Percentiles rank a stretch among this genome's conserved stretches.
Conservation (phyloP, 2,329 filamentous ascomycete species). For the Fusarium incarnatum region DNA sequence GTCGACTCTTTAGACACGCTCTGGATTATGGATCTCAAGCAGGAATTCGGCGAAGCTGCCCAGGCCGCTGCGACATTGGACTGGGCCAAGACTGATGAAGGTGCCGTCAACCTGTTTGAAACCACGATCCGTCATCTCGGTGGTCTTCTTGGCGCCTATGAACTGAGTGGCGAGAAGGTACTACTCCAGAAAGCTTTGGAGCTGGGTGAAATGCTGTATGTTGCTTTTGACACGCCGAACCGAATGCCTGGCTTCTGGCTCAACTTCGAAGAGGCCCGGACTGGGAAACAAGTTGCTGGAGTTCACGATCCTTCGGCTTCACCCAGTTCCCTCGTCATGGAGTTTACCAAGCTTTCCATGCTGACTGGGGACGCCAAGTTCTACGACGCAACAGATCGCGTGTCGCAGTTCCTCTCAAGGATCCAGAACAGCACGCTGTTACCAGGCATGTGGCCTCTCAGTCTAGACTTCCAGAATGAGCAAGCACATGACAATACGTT, state of each 20-base stretch:
- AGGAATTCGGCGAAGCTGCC: slow-evolving; percentile 64
- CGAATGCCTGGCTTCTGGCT: slow-evolving; percentile 62
- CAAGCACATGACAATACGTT: slow-evolving; percentile 60
- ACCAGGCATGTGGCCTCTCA: slow-evolving; percentile 81
- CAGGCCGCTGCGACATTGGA: slow-evolving; percentile 62
- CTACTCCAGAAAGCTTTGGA: slow-evolving; percentile 36
- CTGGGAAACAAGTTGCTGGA: slow-evolving; percentile 62
- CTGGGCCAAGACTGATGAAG: slow-evolving; percentile 59
- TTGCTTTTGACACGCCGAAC: slow-evolving; percentile 67
- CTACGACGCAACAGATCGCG: slow-evolving; percentile 80
- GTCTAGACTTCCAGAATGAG: slow-evolving; percentile 69
- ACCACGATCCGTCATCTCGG: slow-evolving; percentile 67
- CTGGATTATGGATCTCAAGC: slow-evolving; percentile 70
- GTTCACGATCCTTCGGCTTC: slow-evolving; percentile 61
- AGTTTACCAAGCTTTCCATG: slow-evolving; percentile 80
- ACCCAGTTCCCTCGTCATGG: slow-evolving; percentile 75
- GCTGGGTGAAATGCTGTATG: slow-evolving; percentile 63
- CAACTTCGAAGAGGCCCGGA: slow-evolving; percentile 57
- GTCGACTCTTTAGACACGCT: slow-evolving; percentile 72
- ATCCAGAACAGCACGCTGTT: slow-evolving; percentile 76
- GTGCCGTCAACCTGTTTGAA: slow-evolving; percentile 64
- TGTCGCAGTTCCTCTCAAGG: slow-evolving; percentile 76
- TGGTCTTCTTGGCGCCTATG: slow-evolving; percentile 63
- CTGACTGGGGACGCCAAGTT: slow-evolving; percentile 78
- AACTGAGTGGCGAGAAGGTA: slow-evolving; percentile 60